Evolutionary conservation across 2,329 filamentous ascomycete species (phyloP).

Genomic region (Leptographium flavum): DNA sequence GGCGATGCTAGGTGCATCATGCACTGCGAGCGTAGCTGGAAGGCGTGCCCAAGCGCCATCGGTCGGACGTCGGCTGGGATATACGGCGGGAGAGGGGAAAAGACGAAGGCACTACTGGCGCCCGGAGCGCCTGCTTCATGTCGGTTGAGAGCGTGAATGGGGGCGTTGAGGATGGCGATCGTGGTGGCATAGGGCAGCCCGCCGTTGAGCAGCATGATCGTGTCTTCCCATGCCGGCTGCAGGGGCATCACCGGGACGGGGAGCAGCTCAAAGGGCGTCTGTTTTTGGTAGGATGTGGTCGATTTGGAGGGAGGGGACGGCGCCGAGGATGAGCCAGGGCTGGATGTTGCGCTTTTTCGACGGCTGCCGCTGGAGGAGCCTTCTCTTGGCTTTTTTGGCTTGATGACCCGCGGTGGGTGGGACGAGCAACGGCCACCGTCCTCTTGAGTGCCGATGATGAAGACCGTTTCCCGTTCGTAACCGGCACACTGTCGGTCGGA

Average conservation of each 20-base stretch:
- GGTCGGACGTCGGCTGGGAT: slow-evolving; percentile 23
- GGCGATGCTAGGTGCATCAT: slow-evolving; percentile 25
- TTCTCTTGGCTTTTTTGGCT: slow-evolving; percentile 24
- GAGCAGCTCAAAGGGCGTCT: not conserved
- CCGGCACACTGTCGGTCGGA: slow-evolving; percentile 44
- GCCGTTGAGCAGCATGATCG: slow-evolving; percentile 24
- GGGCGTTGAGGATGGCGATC: slow-evolving; percentile 30
- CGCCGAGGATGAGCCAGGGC: not conserved
- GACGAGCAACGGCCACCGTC: slow-evolving; percentile 41
- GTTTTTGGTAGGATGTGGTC: not conserved
- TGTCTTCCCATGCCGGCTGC: slow-evolving; percentile 36
- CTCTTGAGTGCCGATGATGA: slow-evolving; percentile 45
- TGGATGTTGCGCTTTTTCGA: not conserved
- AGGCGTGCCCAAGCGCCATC: slow-evolving; percentile 19
- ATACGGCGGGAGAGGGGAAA: slow-evolving; percentile 25
- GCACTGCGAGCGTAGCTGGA: slow-evolving; percentile 29
- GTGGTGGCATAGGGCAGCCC: slow-evolving; percentile 24
- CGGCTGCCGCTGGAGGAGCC: slow-evolving; percentile 1
- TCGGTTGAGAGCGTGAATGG: slow-evolving; percentile 23
- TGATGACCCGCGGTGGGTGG: slow-evolving; percentile 35
- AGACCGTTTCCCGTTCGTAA: slow-evolving; percentile 48
- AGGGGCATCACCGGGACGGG: slow-evolving; percentile 23
- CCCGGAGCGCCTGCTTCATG: too few relatives aligned
- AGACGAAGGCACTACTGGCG: slow-evolving; percentile 16
- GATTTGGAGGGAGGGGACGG: not conserved